Evolutionary conservation across 306 rosid species (phyloP), one percentile per base, ranked within the genome.

Genomic region (Castanea mollissima): DNA sequence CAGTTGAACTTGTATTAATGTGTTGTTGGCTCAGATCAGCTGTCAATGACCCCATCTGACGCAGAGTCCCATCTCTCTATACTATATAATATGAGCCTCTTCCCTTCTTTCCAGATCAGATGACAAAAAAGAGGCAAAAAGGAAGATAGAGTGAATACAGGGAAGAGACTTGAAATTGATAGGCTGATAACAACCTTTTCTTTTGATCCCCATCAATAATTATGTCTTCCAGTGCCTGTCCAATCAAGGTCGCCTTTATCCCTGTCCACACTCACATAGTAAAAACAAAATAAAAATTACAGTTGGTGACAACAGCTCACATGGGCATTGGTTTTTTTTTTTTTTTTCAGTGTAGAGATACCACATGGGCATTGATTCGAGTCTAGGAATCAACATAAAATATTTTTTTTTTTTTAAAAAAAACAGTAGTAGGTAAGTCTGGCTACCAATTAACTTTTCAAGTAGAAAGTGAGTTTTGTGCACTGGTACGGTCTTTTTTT

Each of bases 101-200:
- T 64, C 74, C 64, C 54, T 76, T 73, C 84, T 82, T 82, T 79
- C 86, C 86, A 82, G 84, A 79, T 86, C 86, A 76, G 80, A 79
- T 75, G 76, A 67, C 84, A 79, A 75, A 79, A 76, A 85, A 60
- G 71, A 79, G 84, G 84, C 84, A 60, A 76, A 79, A 79, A 60
- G 82, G 80, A 34, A 79, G 71, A 31, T 20, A 54, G 77, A 76
- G 82, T 64, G 79, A 81, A 81, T 78, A 58, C 55, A 68, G 76
- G 80, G 69, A 59, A 58, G 55, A 57, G 69, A 74, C 59, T 75
- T 82, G 76, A 34, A 75, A 71, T 78, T 38, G 73, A 64, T 73
- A 12, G 25, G 63, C 67, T 31, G 35, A 76, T 83, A 54, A 59
- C 84, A 5, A 76, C 80, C 84, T 79, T 79, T 79, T 51, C 74